These are phyloP conservation scores for Colletotrichum chrysophilum DNA, from an alignment of 2,329 filamentous ascomycete genomes.

Conservation along the genomic window DNA sequence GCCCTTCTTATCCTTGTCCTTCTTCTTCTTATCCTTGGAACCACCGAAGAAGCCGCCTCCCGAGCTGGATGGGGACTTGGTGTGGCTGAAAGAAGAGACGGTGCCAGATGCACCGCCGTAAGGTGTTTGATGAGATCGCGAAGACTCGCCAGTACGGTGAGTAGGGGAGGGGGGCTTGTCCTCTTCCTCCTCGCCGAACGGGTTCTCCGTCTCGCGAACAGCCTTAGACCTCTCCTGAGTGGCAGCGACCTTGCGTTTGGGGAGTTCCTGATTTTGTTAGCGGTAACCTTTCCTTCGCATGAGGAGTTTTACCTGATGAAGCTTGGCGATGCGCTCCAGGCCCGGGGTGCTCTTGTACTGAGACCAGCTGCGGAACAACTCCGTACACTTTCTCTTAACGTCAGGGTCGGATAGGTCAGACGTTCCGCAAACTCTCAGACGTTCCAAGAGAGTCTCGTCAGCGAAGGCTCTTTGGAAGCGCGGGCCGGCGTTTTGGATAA, in stretches of 20 bases:
- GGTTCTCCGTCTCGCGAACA: slow-evolving; percentile 78
- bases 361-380: slow-evolving; percentile 88
- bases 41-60: slow-evolving; percentile 45
- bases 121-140: slow-evolving; percentile 32
- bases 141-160: slow-evolving; percentile 23
- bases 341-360: slow-evolving; percentile 84
- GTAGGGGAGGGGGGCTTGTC: slow-evolving; percentile 42
- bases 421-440: slow-evolving; percentile 84
- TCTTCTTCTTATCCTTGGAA: slow-evolving; percentile 54
- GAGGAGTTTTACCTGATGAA: slow-evolving; percentile 65
- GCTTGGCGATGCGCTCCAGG: slow-evolving; percentile 76
- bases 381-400: slow-evolving; percentile 87
- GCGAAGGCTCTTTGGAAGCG: slow-evolving; percentile 87
- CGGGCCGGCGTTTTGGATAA: slow-evolving; percentile 92
- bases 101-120: slow-evolving; percentile 15
- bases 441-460: slow-evolving; percentile 90
- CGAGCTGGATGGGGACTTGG: slow-evolving; percentile 44
- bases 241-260: slow-evolving; percentile 71
- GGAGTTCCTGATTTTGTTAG: slow-evolving; percentile 56
- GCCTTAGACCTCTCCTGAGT: slow-evolving; percentile 84
- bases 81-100: slow-evolving; percentile 25
- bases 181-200: slow-evolving; percentile 71
- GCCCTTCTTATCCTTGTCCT: slow-evolving; percentile 58
- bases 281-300: background rate
- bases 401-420: slow-evolving; percentile 83